Evolutionary conservation across 108 stramenopile genomes (phyloP).

Genomic region (Cyclotella distinguenda): DNA sequence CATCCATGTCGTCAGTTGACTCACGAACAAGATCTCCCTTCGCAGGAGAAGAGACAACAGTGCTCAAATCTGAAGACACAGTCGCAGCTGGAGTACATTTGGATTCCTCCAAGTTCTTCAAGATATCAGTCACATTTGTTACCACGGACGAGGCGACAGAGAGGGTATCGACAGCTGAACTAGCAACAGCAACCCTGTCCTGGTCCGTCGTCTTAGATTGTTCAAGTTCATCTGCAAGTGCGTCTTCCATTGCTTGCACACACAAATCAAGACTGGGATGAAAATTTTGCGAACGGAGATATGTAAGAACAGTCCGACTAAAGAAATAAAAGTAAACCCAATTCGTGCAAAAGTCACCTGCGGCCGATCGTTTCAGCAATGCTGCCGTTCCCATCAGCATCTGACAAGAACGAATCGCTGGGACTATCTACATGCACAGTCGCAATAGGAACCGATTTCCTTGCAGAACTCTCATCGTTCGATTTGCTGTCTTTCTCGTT

Average conservation of each 20-base stretch:
- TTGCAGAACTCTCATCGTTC: neutral
- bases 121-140: constrained; percentile 11
- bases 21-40: constrained; percentile 9
- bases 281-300: neutral
- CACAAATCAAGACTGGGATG: constrained; percentile 36
- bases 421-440: neutral
- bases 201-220: constrained; percentile 8
- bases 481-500: neutral
- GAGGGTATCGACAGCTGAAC: constrained; percentile 12
- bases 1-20: constrained; percentile 19
- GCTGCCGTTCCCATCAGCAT: constrained; percentile 74
- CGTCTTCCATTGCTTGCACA: constrained; percentile 37
- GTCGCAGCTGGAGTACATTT: constrained; percentile 8
- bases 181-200: constrained; percentile 1
- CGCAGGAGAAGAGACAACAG: constrained; percentile 1
- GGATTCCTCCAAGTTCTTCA: constrained; percentile 35
- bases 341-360: constrained; percentile 23
- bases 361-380: constrained; percentile 68
- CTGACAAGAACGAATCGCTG: constrained; percentile 62
- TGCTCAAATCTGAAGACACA: neutral
- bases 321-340: neutral
- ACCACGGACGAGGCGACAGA: constrained; percentile 46
- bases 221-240: constrained; percentile 6
- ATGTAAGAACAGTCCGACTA: neutral
- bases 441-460: too few species aligned